Evolutionary conservation across 352 stramenopile species (phyloP).

Genomic region (Phytophthora parvispora): DNA sequence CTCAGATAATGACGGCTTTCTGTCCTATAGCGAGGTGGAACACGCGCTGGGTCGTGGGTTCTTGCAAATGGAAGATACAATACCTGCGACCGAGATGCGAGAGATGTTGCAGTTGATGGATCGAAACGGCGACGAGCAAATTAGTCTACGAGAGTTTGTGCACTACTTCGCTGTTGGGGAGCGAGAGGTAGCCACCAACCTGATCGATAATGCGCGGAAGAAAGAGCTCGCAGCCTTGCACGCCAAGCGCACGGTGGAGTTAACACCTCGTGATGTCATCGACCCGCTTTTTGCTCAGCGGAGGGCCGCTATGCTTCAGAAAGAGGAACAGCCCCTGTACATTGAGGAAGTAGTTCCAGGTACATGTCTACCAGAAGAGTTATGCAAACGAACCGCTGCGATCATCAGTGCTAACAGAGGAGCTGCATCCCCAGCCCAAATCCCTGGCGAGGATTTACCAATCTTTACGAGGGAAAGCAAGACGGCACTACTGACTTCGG

Average conservation of each 20-base stretch:
- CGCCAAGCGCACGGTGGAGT: constrained; percentile 49
- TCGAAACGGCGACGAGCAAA: constrained; percentile 71
- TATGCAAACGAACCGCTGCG: constrained; percentile 53
- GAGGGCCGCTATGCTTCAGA: constrained; percentile 10
- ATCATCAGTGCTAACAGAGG: constrained; percentile 14
- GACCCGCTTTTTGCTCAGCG: constrained; percentile 39
- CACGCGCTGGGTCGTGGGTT: constrained; percentile 68
- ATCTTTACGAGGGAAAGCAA: constrained; percentile 2
- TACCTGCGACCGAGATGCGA: constrained; percentile 62
- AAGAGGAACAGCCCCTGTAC: neutral
- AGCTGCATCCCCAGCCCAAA: constrained; percentile 5
- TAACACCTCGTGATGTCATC: constrained; percentile 64
- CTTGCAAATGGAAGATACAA: constrained; percentile 57
- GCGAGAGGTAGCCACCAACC: constrained; percentile 63
- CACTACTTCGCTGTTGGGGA: constrained; percentile 82
- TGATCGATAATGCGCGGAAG: constrained; percentile 72
- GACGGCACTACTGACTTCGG: constrained; percentile 18
- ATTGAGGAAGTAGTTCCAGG: constrained; percentile 10
- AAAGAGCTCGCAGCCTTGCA: constrained; percentile 70
- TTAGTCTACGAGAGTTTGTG: constrained; percentile 87
- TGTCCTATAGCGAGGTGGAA: constrained; percentile 80
- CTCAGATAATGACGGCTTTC: constrained; percentile 73
- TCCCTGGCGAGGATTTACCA: neutral
- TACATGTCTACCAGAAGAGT: constrained; percentile 65
- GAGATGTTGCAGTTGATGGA: constrained; percentile 86